Percentiles rank a stretch among this genome's conserved stretches.
Conservation (phyloP, 192 early-diverging fungal genomes). For the Backusella parvicylindrica region DNA sequence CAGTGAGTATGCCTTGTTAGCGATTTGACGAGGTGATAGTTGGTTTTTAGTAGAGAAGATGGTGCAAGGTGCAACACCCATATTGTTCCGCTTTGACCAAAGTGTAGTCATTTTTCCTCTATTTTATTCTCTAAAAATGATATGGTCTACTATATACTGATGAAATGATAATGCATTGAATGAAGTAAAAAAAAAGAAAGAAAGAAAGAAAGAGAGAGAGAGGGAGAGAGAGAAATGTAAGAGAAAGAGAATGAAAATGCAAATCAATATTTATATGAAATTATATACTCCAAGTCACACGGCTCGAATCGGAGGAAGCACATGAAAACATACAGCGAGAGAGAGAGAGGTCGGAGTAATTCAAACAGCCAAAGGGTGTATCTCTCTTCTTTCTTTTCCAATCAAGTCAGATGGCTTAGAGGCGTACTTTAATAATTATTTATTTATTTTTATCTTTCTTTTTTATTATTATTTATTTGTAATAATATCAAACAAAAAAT, state of each 20-base stretch:
- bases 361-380: no score
- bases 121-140: not conserved
- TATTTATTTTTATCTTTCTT: not conserved
- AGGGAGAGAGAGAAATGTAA: not conserved
- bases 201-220: not conserved
- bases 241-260: not conserved
- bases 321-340: not conserved
- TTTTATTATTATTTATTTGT: not conserved
- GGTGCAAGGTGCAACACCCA: conserved; percentile 5
- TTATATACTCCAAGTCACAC: not conserved
- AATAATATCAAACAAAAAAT: no score
- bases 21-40: conserved; percentile 27
- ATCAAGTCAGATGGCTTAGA: not conserved
- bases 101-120: not conserved
- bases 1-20: conserved; percentile 17
- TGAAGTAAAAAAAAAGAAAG: not conserved
- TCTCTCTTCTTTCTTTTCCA: no score
- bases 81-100: conserved; percentile 15
- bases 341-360: not conserved
- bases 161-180: not conserved
- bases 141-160: no score
- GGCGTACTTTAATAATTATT: no score
- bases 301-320: not conserved
- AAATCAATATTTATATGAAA: not conserved
- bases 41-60: not conserved